Evolutionary conservation across 148 eudicot species (phyloP).

Genomic region (Diospyros kaki): DNA sequence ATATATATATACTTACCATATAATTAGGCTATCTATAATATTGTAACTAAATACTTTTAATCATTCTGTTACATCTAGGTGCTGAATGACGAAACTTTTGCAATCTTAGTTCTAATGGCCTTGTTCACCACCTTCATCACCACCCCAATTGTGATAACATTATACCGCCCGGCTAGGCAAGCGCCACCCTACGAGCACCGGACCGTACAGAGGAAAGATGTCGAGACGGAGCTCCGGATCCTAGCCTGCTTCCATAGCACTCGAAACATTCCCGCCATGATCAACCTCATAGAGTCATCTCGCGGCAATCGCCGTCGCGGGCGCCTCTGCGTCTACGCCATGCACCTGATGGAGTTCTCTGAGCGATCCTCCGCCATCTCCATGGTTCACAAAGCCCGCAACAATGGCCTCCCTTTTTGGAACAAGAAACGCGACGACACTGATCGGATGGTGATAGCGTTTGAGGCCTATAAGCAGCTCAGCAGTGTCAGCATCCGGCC

Average conservation of each 20-base stretch:
- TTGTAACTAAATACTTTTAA: no score
- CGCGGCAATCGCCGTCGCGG: conserved; percentile 21
- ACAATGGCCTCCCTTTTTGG: conserved; percentile 32
- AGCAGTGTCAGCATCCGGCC: conserved; percentile 26
- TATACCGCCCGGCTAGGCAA: conserved; percentile 27
- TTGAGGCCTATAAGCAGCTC: conserved; percentile 27
- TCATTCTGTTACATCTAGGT: conserved; percentile 15
- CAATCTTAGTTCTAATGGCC: conserved; percentile 32
- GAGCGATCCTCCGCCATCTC: conserved; percentile 30
- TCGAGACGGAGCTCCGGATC: conserved; percentile 15
- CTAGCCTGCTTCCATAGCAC: conserved; percentile 28
- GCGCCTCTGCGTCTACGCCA: conserved; percentile 25
- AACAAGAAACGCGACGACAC: conserved; percentile 9
- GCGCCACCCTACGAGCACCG: conserved; percentile 22
- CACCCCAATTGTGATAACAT: conserved; percentile 26
- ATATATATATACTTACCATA: no score
- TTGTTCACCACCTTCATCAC: conserved; percentile 35
- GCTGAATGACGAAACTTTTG: conserved; percentile 31
- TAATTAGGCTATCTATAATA: neutral
- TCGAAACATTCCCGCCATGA: conserved; percentile 23
- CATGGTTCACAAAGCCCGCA: conserved; percentile 30
- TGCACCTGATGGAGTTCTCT: conserved; percentile 36
- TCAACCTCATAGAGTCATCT: conserved; percentile 30
- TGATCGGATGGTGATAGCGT: conserved; percentile 24
- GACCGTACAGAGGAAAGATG: conserved; percentile 16